Conservation (phyloP, 1,139 yeast species). For the Kluyveromyces sp. region DNA sequence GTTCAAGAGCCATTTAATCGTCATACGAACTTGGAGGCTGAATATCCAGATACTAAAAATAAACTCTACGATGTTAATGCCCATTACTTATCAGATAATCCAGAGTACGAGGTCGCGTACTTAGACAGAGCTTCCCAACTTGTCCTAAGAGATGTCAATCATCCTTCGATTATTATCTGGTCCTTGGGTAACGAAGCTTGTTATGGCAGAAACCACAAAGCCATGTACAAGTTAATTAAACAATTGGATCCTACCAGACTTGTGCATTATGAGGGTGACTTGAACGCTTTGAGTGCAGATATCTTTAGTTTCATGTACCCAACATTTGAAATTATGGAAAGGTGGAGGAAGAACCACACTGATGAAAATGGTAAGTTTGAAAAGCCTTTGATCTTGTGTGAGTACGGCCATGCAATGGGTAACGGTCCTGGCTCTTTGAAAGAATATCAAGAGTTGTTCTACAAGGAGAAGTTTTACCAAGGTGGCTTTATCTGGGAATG, state of each 20-base stretch:
- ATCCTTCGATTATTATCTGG: slow-evolving; percentile 3
- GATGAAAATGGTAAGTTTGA: slow-evolving; percentile 1
- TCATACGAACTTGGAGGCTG: not conserved
- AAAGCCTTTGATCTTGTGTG: slow-evolving; percentile 3
- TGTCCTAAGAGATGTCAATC: slow-evolving; percentile 1
- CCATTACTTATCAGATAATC: slow-evolving; percentile 2
- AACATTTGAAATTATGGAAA: slow-evolving; percentile 1
- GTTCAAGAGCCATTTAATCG: slow-evolving; percentile 1
- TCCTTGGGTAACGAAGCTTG: slow-evolving; percentile 3
- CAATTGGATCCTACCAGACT: slow-evolving; percentile 1
- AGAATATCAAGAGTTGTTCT: slow-evolving; percentile 3
- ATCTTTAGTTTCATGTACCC: slow-evolving; percentile 4
- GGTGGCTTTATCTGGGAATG: slow-evolving; percentile 6
- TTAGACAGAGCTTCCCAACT: slow-evolving; percentile 4
- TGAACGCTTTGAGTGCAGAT: slow-evolving; percentile 2
- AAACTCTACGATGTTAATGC: slow-evolving; percentile 1
- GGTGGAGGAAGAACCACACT: slow-evolving; percentile 2
- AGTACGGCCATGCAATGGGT: slow-evolving; percentile 4
- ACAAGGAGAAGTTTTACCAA: slow-evolving; percentile 1
- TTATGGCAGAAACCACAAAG: slow-evolving; percentile 5
- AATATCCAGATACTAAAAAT: slow-evolving; percentile 1
- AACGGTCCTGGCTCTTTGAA: slow-evolving; percentile 2
- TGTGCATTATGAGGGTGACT: slow-evolving; percentile 5
- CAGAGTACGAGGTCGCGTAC: not conserved
- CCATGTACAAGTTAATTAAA: slow-evolving; percentile 1